Conservation (phyloP, 345 rosid species). For the Brassica nigra region DNA sequence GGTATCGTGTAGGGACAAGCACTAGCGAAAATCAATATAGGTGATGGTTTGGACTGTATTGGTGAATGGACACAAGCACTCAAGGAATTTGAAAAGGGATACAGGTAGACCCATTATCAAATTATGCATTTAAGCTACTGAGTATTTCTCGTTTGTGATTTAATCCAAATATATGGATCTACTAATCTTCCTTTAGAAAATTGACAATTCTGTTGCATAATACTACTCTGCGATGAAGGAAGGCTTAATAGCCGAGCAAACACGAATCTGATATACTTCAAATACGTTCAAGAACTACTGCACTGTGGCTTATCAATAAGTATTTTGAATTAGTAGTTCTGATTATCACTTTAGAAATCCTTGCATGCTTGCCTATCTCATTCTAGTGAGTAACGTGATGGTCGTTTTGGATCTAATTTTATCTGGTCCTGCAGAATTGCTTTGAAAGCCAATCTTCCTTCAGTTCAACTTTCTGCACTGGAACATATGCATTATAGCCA, state of each 20-base stretch:
- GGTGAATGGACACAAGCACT: constrained; percentile 83
- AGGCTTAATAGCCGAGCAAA: constrained; percentile 9
- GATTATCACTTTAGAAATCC: neutral
- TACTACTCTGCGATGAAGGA: constrained; percentile 6
- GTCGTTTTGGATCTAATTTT: constrained; percentile 17
- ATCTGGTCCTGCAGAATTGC: constrained; percentile 64
- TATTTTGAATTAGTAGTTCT: neutral
- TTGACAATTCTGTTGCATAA: constrained; percentile 4
- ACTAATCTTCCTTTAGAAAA: constrained; percentile 8
- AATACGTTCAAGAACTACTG: neutral
- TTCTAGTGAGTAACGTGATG: constrained; percentile 11
- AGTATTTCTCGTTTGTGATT: constrained; percentile 15
- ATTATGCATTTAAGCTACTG: constrained; percentile 13
- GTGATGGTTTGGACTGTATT: constrained; percentile 65
- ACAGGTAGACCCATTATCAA: constrained; percentile 53
- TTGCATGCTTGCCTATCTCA: constrained; percentile 3
- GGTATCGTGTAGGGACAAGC: constrained; percentile 81
- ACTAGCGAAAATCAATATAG: constrained; percentile 75
- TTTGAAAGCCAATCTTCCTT: constrained; percentile 64
- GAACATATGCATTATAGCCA: constrained; percentile 94
- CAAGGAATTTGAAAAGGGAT: constrained; percentile 70
- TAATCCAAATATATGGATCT: neutral
- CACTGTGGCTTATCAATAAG: constrained; percentile 2
- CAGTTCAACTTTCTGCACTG: constrained; percentile 73
- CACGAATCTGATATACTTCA: constrained; percentile 4